A percentile compares a stretch with the other conserved stretches of the same genome.
Conservation (phyloP, 2,329 filamentous ascomycete genomes). For the Plectosphaerella plurivora region DNA sequence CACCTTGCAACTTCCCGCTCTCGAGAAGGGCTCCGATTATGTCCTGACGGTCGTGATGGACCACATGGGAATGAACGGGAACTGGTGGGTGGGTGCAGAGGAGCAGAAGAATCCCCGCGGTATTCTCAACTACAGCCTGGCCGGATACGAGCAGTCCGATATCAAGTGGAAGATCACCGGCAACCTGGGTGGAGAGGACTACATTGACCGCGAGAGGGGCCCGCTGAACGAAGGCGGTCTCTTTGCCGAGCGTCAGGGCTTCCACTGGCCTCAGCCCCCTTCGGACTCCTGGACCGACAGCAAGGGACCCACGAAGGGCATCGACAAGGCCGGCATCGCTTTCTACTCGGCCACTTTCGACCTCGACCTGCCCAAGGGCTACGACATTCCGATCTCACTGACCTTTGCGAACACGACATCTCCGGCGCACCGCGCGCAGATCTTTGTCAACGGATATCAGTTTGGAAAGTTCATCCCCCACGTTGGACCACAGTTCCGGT, state of each 20-base stretch:
- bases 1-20: constrained; percentile 49
- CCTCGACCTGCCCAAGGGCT: constrained; percentile 45
- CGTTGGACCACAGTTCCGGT: constrained; percentile 63
- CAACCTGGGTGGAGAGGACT: constrained; percentile 55
- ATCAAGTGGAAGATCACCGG: constrained; percentile 59
- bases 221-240: constrained; percentile 59
- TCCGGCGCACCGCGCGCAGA: constrained; percentile 47
- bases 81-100: constrained; percentile 51
- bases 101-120: constrained; percentile 54
- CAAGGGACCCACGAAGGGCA: constrained; percentile 27
- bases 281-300: constrained; percentile 33
- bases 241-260: constrained; percentile 52
- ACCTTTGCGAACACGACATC: constrained; percentile 40
- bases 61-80: constrained; percentile 64
- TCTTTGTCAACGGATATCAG: constrained; percentile 70
- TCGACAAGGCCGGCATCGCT: constrained; percentile 42
- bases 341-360: constrained; percentile 51
- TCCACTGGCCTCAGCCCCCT: constrained; percentile 47
- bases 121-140: constrained; percentile 51
- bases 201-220: constrained; percentile 48
- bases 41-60: constrained; percentile 64
- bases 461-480: constrained; percentile 53
- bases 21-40: constrained; percentile 46
- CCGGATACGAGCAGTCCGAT: constrained; percentile 37
- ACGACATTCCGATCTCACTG: constrained; percentile 54